Evolutionary conservation across 345 rosid genomes (phyloP).

Genomic region (Eucalyptus cladocalyx): DNA sequence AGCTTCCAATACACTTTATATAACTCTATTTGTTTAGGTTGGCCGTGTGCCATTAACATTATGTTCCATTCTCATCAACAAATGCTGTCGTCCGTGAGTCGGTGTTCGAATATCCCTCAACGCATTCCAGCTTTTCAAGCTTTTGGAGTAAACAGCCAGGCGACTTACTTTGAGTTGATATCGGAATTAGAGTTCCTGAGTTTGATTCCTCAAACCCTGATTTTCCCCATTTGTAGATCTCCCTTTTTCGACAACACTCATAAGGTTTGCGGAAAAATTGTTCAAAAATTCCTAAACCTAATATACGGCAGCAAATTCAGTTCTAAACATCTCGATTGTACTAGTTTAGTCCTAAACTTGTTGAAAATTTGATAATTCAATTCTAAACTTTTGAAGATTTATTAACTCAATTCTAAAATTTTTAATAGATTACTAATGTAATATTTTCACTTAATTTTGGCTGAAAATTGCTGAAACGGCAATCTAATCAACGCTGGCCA

Average conservation of each 20-base stretch:
- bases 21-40: background rate
- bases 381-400: no score
- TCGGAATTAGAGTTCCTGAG: background rate
- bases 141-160: background rate
- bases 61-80: background rate
- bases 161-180: background rate
- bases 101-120: background rate
- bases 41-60: background rate
- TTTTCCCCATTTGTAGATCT: background rate
- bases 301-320: accelerated
- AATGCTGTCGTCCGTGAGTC: background rate
- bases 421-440: no score
- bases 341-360: accelerated
- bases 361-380: no score
- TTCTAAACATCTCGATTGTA: accelerated
- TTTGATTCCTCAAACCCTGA: background rate
- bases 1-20: background rate
- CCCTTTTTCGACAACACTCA: accelerated
- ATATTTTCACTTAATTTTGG: no score
- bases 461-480: accelerated
- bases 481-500: accelerated
- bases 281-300: background rate
- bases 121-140: background rate
- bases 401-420: no score
- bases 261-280: background rate